These are phyloP conservation scores for Pleurotus salmoneostramineus DNA, from an alignment of 768 basidiomycete genomes.

Conservation along the genomic window DNA sequence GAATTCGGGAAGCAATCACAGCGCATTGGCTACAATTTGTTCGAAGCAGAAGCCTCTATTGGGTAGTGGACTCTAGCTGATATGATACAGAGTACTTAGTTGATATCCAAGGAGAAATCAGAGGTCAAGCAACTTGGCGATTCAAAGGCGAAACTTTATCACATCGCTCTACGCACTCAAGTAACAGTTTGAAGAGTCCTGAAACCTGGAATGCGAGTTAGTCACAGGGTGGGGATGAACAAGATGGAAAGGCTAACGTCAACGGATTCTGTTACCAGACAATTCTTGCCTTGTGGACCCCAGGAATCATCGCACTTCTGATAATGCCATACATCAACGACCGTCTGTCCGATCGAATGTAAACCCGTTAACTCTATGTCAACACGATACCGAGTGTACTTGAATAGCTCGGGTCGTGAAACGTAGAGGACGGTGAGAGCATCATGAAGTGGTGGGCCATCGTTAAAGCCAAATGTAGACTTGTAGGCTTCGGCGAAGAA, in stretches of 20 bases:
- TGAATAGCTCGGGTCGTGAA: constrained; percentile 64
- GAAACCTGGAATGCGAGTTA: constrained; percentile 41
- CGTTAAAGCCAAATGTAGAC: constrained; percentile 73
- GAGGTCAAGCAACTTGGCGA: neutral
- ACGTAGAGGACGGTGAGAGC: constrained; percentile 79
- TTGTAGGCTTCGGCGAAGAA: constrained; percentile 76
- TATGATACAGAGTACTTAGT: too few species aligned
- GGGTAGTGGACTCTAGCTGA: neutral
- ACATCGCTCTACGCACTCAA: constrained; percentile 54
- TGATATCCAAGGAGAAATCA: too few species aligned
- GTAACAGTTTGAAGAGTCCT: constrained; percentile 61
- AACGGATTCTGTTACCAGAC: constrained; percentile 61
- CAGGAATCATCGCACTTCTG: constrained; percentile 57
- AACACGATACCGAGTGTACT: constrained; percentile 61
- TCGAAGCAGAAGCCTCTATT: too few species aligned
- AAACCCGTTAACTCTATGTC: constrained; percentile 75
- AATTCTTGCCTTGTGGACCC: constrained; percentile 75
- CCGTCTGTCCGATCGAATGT: constrained; percentile 71
- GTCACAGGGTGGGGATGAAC: neutral
- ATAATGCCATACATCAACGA: constrained; percentile 76
- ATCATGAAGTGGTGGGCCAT: constrained; percentile 88
- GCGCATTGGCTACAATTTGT: too few species aligned
- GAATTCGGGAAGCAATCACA: too few species aligned
- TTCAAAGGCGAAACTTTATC: constrained; percentile 64
- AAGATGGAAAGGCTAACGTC: constrained; percentile 44